Conservation (phyloP, 352 stramenopile species). For the Pythium chondricola region DNA sequence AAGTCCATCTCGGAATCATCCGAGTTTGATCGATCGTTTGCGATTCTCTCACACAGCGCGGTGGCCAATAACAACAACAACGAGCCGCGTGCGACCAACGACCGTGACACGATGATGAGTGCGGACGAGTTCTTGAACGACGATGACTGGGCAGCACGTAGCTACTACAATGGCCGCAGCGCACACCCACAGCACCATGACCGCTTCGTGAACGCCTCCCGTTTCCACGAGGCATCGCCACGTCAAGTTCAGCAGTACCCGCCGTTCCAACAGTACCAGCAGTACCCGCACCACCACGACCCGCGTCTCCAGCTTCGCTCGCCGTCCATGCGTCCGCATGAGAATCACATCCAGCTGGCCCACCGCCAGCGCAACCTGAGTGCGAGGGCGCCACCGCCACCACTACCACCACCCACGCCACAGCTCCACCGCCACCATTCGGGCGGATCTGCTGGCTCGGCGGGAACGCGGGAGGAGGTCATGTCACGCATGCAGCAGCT, state of each 20-base stretch:
- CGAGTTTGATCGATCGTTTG: constrained; percentile 15
- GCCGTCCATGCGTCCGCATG: neutral
- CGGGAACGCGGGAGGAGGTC: constrained; percentile 12
- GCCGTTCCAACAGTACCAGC: neutral
- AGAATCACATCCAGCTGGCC: neutral
- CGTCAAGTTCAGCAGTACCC: neutral
- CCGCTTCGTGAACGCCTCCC: neutral
- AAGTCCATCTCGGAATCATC: constrained; percentile 14
- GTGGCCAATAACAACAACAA: constrained; percentile 1
- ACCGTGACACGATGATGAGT: constrained; percentile 12
- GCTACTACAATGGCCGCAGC: constrained; percentile 8
- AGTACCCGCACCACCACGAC: neutral
- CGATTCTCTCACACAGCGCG: constrained; percentile 3
- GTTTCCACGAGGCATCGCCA: neutral
- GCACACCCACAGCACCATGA: constrained; percentile 1
- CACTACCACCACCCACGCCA: neutral
- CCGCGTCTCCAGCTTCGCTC: neutral
- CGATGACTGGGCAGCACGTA: constrained; percentile 4
- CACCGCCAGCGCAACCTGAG: neutral
- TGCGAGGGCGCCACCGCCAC: neutral
- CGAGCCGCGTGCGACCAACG: neutral
- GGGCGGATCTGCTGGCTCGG: constrained; percentile 6
- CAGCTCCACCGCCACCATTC: constrained; percentile 9
- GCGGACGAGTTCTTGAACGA: constrained; percentile 10
- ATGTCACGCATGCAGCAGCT: constrained; percentile 20